Percentiles rank a stretch among this genome's conserved stretches.
These are phyloP conservation scores for Stevia rebaudiana DNA, from an alignment of 140 eudicot genomes.

Conservation along the genomic window DNA sequence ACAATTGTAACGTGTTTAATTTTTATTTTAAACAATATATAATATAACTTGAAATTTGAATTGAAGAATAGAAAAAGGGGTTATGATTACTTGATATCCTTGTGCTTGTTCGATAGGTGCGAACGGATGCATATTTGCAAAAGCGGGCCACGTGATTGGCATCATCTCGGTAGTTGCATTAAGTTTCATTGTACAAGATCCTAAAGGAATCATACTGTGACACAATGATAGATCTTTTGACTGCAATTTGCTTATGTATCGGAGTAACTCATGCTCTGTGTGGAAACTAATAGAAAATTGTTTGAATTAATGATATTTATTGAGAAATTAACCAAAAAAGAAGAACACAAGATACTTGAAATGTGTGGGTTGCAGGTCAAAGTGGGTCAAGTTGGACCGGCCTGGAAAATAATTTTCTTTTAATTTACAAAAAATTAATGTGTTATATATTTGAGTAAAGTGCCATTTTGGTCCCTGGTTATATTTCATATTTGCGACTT, in stretches of 20 bases:
- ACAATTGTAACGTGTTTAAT: background rate
- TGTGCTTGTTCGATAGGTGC: constrained; percentile 79
- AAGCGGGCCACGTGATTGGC: constrained; percentile 96
- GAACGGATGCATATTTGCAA: constrained; percentile 83
- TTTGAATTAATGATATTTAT: background rate
- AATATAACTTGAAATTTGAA: background rate
- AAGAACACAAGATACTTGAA: background rate
- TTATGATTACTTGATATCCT: constrained; percentile 64
- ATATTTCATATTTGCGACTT: too few species aligned
- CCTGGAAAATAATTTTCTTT: background rate
- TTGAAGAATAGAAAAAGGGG: background rate
- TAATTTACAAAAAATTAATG: too few species aligned
- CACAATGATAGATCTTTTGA: constrained; percentile 87
- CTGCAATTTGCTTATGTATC: constrained; percentile 74
- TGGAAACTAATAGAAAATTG: constrained; percentile 43
- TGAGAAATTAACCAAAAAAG: background rate
- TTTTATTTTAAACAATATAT: background rate
- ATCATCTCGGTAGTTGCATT: constrained; percentile 98
- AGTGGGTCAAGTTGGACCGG: background rate
- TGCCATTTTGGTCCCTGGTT: too few species aligned
- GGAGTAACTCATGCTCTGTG: constrained; percentile 94
- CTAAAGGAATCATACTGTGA: constrained; percentile 98
- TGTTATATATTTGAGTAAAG: too few species aligned
- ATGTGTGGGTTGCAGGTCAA: background rate
- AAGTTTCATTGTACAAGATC: constrained; percentile 96